Evolutionary conservation across 1,139 yeast genomes (phyloP), one percentile per base, ranked within the genome.

Genomic region (Arxiozyma bovina): DNA sequence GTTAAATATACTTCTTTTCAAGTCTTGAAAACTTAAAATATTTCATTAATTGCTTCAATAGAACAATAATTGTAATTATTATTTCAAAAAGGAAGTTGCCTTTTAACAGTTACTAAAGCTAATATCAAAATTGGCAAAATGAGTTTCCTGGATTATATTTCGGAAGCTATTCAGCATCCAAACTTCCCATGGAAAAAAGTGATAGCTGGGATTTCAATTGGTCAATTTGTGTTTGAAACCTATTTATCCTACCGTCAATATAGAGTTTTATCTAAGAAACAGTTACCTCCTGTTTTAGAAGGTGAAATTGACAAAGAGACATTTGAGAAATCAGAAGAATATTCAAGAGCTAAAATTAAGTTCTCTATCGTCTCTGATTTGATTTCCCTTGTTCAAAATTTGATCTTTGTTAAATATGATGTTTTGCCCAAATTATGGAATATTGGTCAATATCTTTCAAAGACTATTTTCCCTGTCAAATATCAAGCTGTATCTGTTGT

Each of bases 241-340:
- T 87, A 85, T 67, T 74, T 91, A 56, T 79, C 83, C 48, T 80
- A 77, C 63, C 83, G 97, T 66, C 98, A 91, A 70, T 86, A 85
- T 68, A 77, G 77, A 61, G 86, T 84, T 3, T 77, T 89, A 59
- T 75, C 77, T 46, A 74, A 78, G 21, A 79, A 82, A 25, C 60
- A 59, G 44, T 74, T 83, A 27, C 96, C 96, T 21, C 72, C 74
- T 6, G 79, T 85, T 11, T 74, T 91, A 58, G 77, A 80, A 59
- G 81, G 78, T 41, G 87, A 82, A 64, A 80, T 87, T 55, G 81
- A 84, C 52, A 77, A 80, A 50, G 87, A 86, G 57, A 87, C 93
- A 3, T 88, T 87, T 63, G 77, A 77, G 53, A 87, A 89, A 68
- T 81, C 96, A 3, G 91, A 87, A 66, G 80, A 77, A 42, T 93